Percentiles rank a stretch among this genome's conserved stretches.
Evolutionary conservation across 805 yeast species (phyloP).

Genomic region (Wickerhamomyces canadensis): DNA sequence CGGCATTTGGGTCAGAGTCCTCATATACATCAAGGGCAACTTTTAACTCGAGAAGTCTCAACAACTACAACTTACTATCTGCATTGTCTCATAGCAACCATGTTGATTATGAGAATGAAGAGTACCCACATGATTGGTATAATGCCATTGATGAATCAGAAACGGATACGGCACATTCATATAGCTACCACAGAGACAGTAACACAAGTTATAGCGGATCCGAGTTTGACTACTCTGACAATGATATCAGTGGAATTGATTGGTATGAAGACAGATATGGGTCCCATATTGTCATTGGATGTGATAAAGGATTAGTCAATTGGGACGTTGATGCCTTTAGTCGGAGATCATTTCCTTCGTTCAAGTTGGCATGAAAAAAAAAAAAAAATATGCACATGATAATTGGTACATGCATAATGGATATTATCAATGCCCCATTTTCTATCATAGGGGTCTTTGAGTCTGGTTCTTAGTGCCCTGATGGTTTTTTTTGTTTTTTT

Average conservation of each 20-base stretch:
- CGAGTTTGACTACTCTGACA: constrained; percentile 29
- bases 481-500: too few relatives aligned
- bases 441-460: too few relatives aligned
- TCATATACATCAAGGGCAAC: constrained; percentile 2
- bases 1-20: neutral
- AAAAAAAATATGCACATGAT: too few relatives aligned
- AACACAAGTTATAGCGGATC: constrained; percentile 6
- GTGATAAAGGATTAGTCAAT: constrained; percentile 58
- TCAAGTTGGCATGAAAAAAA: constrained; percentile 35
- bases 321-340: constrained; percentile 69
- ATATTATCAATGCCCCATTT: too few relatives aligned
- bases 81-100: neutral
- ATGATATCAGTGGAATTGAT: constrained; percentile 57
- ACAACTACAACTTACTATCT: constrained; percentile 20
- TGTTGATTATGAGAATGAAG: constrained; percentile 16
- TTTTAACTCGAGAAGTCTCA: constrained; percentile 16
- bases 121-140: constrained; percentile 16
- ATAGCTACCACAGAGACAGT: constrained; percentile 6
- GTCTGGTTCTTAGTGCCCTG: too few relatives aligned
- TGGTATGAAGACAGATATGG: constrained; percentile 48
- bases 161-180: neutral
- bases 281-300: constrained; percentile 51
- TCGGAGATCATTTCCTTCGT: constrained; percentile 56
- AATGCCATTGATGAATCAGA: constrained; percentile 10
- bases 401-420: too few relatives aligned